Base-by-base conservation (phyloP, 2,329 filamentous ascomycete species). In the Penicillium sp. region DNA sequence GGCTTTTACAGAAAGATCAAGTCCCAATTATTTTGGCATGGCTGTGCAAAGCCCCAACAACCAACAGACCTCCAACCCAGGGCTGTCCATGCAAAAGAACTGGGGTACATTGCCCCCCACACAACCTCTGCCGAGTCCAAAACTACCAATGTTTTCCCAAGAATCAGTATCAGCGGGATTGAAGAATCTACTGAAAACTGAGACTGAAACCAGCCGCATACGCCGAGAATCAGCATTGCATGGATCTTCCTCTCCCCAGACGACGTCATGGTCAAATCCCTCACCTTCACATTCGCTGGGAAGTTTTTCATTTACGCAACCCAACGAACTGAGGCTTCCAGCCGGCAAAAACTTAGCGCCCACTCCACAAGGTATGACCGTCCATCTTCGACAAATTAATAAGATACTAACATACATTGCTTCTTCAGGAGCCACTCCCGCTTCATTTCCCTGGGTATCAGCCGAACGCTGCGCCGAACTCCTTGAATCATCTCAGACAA, bases 1-100 rank as follows among this genome's bases (percentile, higher is more conserved):
- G 32, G 20, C 56, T 34, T 38, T 56, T 20, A 34, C 62, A 10
- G 70, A 71, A 24, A 57, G 56, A 20, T 72, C 81, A 24, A 93
- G 90, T 70, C 90, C 91, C 13, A 95, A 92, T 71, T 96, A 96
- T 74, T 96, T 96, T 71, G 89, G 89, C 54, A 84, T 95, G 57
- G 79, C 86, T 31, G 77, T 90, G 60, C 86, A 91, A 42, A 68
- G 64, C 56, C 72, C 84, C 20, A 79, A 75, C 53, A 85, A 89
- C 59, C 79, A 82, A 24, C 82, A 86, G 59, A 86, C 87, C 51
- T 88, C 87, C 3, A 78, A 75, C 59, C 74, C 76, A 24, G 83
- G 81, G 5, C 79, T 80, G 34, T 79, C 89, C 59, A 81, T 86
- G 1, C 84, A 84, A 55, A 85, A 85, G 61, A 89, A 89, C 72